Evolutionary conservation across 2,329 filamentous ascomycete genomes (phyloP).

Genomic region (Thielaviopsis musarum): DNA sequence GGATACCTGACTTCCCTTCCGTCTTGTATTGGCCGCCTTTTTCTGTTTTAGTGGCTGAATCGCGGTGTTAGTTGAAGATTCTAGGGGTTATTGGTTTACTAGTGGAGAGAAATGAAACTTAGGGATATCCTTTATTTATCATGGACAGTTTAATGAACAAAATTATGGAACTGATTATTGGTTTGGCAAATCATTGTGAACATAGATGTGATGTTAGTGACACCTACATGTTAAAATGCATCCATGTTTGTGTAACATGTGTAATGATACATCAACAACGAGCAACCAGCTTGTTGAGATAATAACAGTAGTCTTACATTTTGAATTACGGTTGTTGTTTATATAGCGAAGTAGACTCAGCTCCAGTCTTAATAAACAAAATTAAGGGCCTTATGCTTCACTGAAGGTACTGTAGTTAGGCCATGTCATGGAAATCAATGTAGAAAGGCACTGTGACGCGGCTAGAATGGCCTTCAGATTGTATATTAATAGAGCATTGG

Average conservation of each 20-base stretch:
- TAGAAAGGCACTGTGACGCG: too few relatives aligned
- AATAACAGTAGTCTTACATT: too few relatives aligned
- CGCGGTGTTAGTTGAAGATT: background rate
- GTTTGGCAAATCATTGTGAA: background rate
- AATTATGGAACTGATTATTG: background rate
- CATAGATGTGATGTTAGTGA: background rate
- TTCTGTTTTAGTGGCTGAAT: background rate
- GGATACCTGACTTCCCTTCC: constrained; percentile 5
- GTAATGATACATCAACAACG: background rate
- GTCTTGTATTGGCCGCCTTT: background rate
- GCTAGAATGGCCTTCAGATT: too few relatives aligned
- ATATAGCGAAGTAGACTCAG: too few relatives aligned
- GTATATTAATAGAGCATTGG: too few relatives aligned
- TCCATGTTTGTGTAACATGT: background rate
- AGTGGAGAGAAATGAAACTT: background rate
- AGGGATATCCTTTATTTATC: constrained; percentile 7
- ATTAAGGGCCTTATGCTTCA: too few relatives aligned
- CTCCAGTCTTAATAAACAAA: too few relatives aligned
- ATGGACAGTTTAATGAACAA: constrained; percentile 2
- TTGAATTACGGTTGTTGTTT: too few relatives aligned
- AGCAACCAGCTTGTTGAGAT: background rate
- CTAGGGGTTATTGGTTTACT: background rate
- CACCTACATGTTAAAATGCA: background rate
- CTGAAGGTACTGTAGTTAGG: too few relatives aligned
- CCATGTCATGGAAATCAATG: too few relatives aligned